phyloP scores from a whole-genome alignment of 192 early-diverging fungal genomes.

The Gigaspora rosea region DNA sequence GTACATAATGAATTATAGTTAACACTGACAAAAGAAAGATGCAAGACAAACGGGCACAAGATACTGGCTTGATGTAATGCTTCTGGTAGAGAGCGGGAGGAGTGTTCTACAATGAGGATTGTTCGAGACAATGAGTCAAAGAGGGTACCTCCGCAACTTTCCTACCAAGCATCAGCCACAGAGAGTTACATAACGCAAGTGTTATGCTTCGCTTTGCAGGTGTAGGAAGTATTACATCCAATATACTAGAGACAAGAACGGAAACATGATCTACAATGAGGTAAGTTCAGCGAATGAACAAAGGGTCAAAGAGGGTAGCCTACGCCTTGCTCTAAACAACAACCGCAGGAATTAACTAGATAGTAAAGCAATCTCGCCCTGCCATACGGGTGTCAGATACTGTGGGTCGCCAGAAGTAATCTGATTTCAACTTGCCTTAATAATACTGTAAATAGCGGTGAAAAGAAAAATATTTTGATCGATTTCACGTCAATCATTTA shows the following conservation, averaged over 20 bases:
- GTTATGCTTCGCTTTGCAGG: constrained; percentile 14
- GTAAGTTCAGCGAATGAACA: constrained; percentile 22
- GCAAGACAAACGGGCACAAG: neutral
- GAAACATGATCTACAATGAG: constrained; percentile 30
- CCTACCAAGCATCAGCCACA: constrained; percentile 36
- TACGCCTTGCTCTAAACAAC: constrained; percentile 34
- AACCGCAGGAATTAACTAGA: constrained; percentile 17
- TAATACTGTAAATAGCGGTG: neutral
- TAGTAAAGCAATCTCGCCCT: neutral
- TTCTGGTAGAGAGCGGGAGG: constrained; percentile 22
- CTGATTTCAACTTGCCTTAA: constrained; percentile 30
- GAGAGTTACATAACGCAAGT: constrained; percentile 33
- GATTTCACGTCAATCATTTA: no score
- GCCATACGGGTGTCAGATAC: constrained; percentile 20
- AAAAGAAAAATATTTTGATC: no score
- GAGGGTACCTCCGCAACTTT: constrained; percentile 31
- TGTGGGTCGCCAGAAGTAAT: constrained; percentile 35
- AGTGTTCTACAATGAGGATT: constrained; percentile 22
- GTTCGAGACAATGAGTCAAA: constrained; percentile 26
- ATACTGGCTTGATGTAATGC: constrained; percentile 31
- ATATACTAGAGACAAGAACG: constrained; percentile 34
- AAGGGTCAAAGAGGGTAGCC: constrained; percentile 36
- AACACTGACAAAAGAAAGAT: neutral
- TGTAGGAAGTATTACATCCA: constrained; percentile 30
- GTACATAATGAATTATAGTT: constrained; percentile 1